Percentiles rank a stretch among this genome's conserved stretches.
phyloP scores from a whole-genome alignment of 495 filamentous ascomycete species.

The Cudoniella acicularis region DNA sequence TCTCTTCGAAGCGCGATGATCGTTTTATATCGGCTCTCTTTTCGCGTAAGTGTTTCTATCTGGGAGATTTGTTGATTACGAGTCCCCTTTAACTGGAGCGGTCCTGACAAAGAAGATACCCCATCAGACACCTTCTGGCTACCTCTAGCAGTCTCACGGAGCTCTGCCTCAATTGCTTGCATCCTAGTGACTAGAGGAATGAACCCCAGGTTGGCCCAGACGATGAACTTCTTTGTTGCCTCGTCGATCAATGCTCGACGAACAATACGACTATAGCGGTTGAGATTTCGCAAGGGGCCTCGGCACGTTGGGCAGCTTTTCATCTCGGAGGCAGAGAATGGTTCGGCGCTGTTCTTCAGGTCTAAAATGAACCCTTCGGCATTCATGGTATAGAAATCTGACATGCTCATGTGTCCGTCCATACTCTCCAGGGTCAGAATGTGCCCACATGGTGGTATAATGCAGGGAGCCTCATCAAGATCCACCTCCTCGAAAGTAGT shows the following conservation, averaged over 20 bases:
- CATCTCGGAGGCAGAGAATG: constrained; percentile 50
- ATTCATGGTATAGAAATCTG: constrained; percentile 50
- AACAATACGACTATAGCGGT: constrained; percentile 65
- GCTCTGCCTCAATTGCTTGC: constrained; percentile 16
- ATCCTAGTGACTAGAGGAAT: constrained; percentile 39
- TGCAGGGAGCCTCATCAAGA: constrained; percentile 53
- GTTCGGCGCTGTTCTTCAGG: constrained; percentile 39
- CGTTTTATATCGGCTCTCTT: constrained; percentile 34
- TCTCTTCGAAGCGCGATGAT: constrained; percentile 37
- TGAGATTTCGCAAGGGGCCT: constrained; percentile 53
- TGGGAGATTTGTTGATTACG: constrained; percentile 18
- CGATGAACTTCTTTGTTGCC: constrained; percentile 62
- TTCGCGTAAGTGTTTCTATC: constrained; percentile 17
- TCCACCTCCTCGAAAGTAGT: constrained; percentile 52
- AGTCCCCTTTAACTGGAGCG: constrained; percentile 25
- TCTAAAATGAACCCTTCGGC: constrained; percentile 37
- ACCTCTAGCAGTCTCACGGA: constrained; percentile 18
- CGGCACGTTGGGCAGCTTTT: constrained; percentile 64
- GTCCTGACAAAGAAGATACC: constrained; percentile 20
- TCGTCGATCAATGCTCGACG: constrained; percentile 62
- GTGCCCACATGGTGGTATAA: constrained; percentile 65
- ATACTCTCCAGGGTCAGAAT: constrained; percentile 57
- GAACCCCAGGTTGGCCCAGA: constrained; percentile 47
- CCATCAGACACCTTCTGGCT: constrained; percentile 17
- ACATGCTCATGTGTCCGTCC: constrained; percentile 64